Conservation (phyloP, 1,284 basidiomycete genomes). For the Xerocomus minutiporus region DNA sequence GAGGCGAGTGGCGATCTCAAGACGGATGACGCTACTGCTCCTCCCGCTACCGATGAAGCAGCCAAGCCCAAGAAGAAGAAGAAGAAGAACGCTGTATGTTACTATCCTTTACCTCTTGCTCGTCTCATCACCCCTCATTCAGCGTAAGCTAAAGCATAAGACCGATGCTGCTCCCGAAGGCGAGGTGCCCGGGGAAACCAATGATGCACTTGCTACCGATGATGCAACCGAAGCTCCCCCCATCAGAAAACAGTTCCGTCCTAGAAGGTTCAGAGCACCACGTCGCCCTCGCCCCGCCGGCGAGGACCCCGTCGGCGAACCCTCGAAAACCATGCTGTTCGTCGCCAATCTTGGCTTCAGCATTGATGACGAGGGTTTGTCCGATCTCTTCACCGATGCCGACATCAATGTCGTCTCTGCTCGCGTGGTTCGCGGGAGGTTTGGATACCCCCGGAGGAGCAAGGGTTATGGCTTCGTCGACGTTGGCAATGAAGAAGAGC, state of each 20-base stretch:
- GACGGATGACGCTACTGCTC: slow-evolving; percentile 45
- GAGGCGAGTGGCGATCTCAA: slow-evolving; percentile 73
- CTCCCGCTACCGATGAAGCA: slow-evolving; percentile 48
- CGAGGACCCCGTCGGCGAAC: slow-evolving; percentile 75
- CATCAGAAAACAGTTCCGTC: slow-evolving; percentile 49
- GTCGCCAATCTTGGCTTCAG: slow-evolving; percentile 94
- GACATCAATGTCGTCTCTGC: slow-evolving; percentile 78
- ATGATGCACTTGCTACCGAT: slow-evolving; percentile 36
- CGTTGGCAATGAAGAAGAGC: slow-evolving; percentile 77
- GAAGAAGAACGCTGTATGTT: slow-evolving; percentile 59
- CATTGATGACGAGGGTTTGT: slow-evolving; percentile 76
- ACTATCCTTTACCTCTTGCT: slow-evolving; percentile 4
- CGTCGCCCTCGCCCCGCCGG: slow-evolving; percentile 62
- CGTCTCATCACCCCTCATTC: slow-evolving; percentile 14
- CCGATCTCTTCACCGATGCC: slow-evolving; percentile 76
- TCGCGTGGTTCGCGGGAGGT: slow-evolving; percentile 80
- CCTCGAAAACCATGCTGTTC: slow-evolving; percentile 82
- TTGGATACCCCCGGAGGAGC: slow-evolving; percentile 75
- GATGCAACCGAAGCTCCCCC: slow-evolving; percentile 31
- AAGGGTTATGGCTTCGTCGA: slow-evolving; percentile 96
- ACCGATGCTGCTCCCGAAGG: slow-evolving; percentile 36
- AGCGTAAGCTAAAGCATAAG: slow-evolving; percentile 59
- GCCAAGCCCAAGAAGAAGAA: slow-evolving; percentile 80
- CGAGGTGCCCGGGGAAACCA: slow-evolving; percentile 33
- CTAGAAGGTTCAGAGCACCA: slow-evolving; percentile 57